A percentile compares a stretch with the other conserved stretches of the same genome.
Conservation (phyloP, 495 filamentous ascomycete genomes). For the Hyaloscypha bicolor region DNA sequence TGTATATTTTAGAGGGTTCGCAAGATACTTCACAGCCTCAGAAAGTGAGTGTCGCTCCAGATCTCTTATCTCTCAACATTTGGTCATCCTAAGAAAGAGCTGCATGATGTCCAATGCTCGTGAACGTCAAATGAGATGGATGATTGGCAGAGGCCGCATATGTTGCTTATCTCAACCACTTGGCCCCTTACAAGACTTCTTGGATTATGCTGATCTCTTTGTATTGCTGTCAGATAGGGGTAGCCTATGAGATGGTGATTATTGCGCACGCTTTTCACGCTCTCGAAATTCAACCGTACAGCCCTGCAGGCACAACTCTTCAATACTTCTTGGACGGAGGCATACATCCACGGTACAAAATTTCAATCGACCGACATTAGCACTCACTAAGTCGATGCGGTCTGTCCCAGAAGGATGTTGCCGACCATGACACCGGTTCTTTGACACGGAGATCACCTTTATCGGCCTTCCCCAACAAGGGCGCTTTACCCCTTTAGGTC, state of each 20-base stretch:
- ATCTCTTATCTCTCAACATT: constrained; percentile 17
- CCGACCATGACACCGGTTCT: not conserved
- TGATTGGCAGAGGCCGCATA: not conserved
- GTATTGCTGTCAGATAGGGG: not conserved
- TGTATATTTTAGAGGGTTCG: too few relatives aligned
- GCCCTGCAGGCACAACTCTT: too few relatives aligned
- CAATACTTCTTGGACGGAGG: too few relatives aligned
- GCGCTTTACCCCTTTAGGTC: too few relatives aligned
- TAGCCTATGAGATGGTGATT: constrained; percentile 12
- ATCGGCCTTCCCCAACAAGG: too few relatives aligned
- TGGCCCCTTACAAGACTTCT: not conserved
- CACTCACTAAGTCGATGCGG: not conserved
- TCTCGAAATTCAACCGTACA: too few relatives aligned
- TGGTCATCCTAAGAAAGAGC: not conserved
- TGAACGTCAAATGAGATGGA: not conserved
- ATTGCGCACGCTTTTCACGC: not conserved
- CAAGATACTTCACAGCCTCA: too few relatives aligned
- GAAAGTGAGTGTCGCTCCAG: too few relatives aligned
- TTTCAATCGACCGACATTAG: not conserved
- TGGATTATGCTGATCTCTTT: not conserved
- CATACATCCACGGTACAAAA: too few relatives aligned
- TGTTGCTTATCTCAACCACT: constrained; percentile 13
- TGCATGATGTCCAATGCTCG: not conserved
- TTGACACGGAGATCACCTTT: not conserved
- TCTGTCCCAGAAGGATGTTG: not conserved